phyloP scores from a whole-genome alignment of 768 basidiomycete genomes.

The Amanita phalloides region DNA sequence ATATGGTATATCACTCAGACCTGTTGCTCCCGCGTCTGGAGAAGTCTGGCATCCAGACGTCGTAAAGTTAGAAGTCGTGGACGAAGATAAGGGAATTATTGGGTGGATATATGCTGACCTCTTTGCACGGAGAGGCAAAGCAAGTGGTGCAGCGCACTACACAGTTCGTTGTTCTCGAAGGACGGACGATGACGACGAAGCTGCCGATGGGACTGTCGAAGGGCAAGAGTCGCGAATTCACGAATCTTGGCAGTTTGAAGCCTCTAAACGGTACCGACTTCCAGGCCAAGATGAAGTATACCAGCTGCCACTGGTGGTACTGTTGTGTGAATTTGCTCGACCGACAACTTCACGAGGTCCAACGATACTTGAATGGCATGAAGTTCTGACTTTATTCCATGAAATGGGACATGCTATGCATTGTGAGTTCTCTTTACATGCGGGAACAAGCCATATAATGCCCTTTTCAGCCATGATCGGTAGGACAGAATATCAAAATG shows the following conservation, averaged over 20 bases:
- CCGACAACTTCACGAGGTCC: slow-evolving; percentile 53
- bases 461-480: slow-evolving; percentile 76
- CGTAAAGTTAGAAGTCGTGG: slow-evolving; percentile 86
- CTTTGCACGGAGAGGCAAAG: slow-evolving; percentile 76
- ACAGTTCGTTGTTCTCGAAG: slow-evolving; percentile 92
- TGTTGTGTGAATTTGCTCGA: slow-evolving; percentile 78
- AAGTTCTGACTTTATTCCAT: slow-evolving; percentile 90
- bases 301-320: slow-evolving; percentile 86
- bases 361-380: slow-evolving; percentile 80
- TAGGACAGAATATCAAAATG: slow-evolving; percentile 94
- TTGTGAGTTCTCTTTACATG: slow-evolving; percentile 46
- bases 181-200: slow-evolving; percentile 83
- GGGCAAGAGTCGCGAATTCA: slow-evolving; percentile 29
- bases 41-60: slow-evolving; percentile 89
- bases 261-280: slow-evolving; percentile 45
- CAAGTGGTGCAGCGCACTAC: slow-evolving; percentile 91
- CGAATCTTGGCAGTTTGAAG: slow-evolving; percentile 54
- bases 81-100: slow-evolving; percentile 76
- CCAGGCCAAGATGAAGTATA: slow-evolving; percentile 58
- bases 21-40: slow-evolving; percentile 54
- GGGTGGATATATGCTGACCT: slow-evolving; percentile 96
- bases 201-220: slow-evolving; percentile 40
- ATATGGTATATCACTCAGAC: slow-evolving; percentile 79
- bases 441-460: background rate
- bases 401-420: slow-evolving; percentile 99